Evolutionary conservation across 345 rosid species (phyloP).

Genomic region (Lumnitzera racemosa): DNA sequence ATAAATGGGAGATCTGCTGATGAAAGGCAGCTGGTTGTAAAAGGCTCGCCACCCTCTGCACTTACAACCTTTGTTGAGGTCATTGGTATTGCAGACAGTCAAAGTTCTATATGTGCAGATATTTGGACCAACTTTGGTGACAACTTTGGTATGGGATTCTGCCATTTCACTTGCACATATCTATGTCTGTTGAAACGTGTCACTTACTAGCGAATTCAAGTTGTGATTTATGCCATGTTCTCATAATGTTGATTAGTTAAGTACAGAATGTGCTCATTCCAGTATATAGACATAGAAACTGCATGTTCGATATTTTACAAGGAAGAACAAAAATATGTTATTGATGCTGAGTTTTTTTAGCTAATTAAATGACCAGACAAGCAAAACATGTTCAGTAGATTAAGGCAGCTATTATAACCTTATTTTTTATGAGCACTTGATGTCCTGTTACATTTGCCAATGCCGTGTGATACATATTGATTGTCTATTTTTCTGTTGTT

Average conservation of each 20-base stretch:
- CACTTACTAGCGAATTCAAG: too few species aligned
- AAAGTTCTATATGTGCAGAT: slow-evolving; percentile 55
- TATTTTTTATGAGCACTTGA: too few species aligned
- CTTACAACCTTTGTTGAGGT: slow-evolving; percentile 68
- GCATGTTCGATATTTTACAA: too few species aligned
- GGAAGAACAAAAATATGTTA: too few species aligned
- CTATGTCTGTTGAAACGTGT: background rate
- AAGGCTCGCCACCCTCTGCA: slow-evolving; percentile 46
- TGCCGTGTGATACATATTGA: background rate
- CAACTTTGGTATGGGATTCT: slow-evolving; percentile 43
- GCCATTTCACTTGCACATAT: background rate
- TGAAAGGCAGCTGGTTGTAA: slow-evolving; percentile 46
- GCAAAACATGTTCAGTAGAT: too few species aligned
- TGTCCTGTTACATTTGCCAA: background rate
- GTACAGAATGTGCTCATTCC: too few species aligned
- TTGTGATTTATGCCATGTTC: too few species aligned
- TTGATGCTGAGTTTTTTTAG: too few species aligned
- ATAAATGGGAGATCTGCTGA: slow-evolving; percentile 71
- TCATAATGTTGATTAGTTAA: too few species aligned
- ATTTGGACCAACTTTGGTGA: slow-evolving; percentile 74
- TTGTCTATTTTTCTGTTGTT: background rate
- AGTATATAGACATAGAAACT: too few species aligned
- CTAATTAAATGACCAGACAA: too few species aligned
- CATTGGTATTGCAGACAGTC: slow-evolving; percentile 77
- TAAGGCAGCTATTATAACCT: too few species aligned